Evolutionary conservation across 768 basidiomycete species (phyloP), one percentile per base, ranked within the genome.

Genomic region (Dentipellis sp.): DNA sequence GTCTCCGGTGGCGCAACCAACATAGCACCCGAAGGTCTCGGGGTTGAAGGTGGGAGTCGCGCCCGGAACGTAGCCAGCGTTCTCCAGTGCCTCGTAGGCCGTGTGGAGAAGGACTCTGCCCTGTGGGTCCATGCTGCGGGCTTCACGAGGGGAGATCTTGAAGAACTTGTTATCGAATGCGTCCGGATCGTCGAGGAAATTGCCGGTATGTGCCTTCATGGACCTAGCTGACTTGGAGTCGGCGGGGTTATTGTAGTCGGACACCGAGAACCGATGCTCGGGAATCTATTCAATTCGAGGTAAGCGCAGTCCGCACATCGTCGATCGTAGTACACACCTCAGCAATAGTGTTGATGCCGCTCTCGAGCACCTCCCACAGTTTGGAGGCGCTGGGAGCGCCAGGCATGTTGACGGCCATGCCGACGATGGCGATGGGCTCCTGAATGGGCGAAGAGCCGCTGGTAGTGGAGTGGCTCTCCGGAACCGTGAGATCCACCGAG

Each of bases 61-160:
- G 51, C 79, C 69, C 0, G 86, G 84, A 12, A 85, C 79, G 63
- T 84, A 88, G 0, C 87, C 88, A 4, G 86, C 77, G 58, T 81
- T 75, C 64, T 88, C 86, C 4, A 89, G 71, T 0, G 87, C 87
- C 56, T 84, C 77, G 53, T 86, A 79, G 4, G 82, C 83, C 2
- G 78, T 75, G 39, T 84, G 84, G 14, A 89, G 73, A 4, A 89
- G 70, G 36, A 89, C 61, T 4, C 87, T 77, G 59, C 88, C 86
- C 60, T 88, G 86, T 7, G 88, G 86, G 63, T 88, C 84, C 85
- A 88, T 88, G 65, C 74, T 80, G 58, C 71, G 79, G 12, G 88
- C 86, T 67, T 89, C 87, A 5, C 87, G 78, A 1, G 88, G 86
- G 40, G 81, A 85, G 47, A 87, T 78, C 42, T 78, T 80, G 74